phyloP scores from a whole-genome alignment of 1,139 yeast species.

The Pichia sp. region DNA sequence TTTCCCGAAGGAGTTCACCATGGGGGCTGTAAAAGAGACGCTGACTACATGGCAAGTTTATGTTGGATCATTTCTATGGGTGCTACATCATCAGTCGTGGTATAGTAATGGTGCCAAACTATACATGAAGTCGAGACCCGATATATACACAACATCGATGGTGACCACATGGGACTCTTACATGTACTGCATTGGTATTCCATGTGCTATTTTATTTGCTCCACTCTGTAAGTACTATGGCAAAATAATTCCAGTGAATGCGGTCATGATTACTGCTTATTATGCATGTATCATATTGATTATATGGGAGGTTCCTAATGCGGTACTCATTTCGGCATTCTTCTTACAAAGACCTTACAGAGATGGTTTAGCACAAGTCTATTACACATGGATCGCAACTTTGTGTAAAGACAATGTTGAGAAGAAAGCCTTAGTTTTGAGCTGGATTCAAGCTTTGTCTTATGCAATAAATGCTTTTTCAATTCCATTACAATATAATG shows the following conservation, averaged over 20 bases:
- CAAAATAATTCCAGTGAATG: neutral
- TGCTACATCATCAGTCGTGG: neutral
- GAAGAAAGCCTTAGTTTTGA: slow-evolving; percentile 42
- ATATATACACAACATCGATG: neutral
- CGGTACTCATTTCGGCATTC: neutral
- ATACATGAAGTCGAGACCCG: neutral
- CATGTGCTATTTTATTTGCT: neutral
- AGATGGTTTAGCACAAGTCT: slow-evolving; percentile 28
- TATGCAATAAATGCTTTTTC: slow-evolving; percentile 43
- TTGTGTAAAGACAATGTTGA: slow-evolving; percentile 38
- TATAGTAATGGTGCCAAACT: neutral
- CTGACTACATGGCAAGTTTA: neutral
- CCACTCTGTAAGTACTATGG: neutral
- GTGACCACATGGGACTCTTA: slow-evolving; percentile 1
- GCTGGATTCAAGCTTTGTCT: slow-evolving; percentile 41
- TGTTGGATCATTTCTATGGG: neutral
- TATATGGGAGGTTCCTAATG: slow-evolving; percentile 1
- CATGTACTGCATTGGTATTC: neutral
- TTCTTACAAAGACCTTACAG: slow-evolving; percentile 4
- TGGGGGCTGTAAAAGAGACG: neutral
- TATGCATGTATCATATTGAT: neutral
- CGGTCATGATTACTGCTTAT: neutral
- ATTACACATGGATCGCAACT: slow-evolving; percentile 45
- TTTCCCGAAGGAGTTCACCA: neutral
- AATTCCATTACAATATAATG: slow-evolving; percentile 40